phyloP scores from a whole-genome alignment of 1,139 yeast genomes.

The Eremothecium cymbalariae region DNA sequence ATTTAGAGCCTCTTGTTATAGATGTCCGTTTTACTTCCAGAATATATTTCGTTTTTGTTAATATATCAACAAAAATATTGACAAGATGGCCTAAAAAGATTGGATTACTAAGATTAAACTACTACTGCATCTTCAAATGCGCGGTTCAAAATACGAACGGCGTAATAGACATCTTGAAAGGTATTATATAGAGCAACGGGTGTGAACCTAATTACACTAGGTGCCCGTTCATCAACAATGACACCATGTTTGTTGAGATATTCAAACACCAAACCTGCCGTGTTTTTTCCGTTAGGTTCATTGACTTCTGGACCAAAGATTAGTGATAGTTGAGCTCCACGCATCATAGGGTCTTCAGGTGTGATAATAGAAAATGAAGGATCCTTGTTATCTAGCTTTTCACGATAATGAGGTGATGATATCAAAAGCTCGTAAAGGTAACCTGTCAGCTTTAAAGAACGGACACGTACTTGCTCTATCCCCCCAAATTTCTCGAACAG shows the following conservation, averaged over 20 bases:
- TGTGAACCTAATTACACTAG: slow-evolving; percentile 77
- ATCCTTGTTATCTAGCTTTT: slow-evolving; percentile 17
- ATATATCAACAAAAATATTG: no score
- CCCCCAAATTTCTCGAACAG: slow-evolving; percentile 60
- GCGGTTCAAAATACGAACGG: slow-evolving; percentile 40
- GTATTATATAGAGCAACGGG: slow-evolving; percentile 81
- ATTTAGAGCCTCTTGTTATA: no score
- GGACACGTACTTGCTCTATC: slow-evolving; percentile 44
- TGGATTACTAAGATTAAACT: no score
- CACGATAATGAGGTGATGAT: slow-evolving; percentile 39
- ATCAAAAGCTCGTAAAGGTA: slow-evolving; percentile 45
- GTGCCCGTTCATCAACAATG: slow-evolving; percentile 82
- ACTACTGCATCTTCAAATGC: slow-evolving; percentile 36
- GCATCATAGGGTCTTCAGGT: slow-evolving; percentile 42
- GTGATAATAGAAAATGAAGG: slow-evolving; percentile 60
- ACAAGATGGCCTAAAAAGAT: no score
- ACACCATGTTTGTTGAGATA: slow-evolving; percentile 49
- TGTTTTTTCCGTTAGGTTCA: slow-evolving; percentile 33
- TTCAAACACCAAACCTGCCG: slow-evolving; percentile 56
- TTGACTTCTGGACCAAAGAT: slow-evolving; percentile 49
- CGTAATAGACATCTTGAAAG: slow-evolving; percentile 50
- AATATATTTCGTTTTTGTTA: no score
- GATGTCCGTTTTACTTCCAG: no score
- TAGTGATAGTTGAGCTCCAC: slow-evolving; percentile 80
- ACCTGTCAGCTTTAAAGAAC: slow-evolving; percentile 51